phyloP scores from a whole-genome alignment of 1,139 yeast species.

The Saccharomyces pastorianus region DNA sequence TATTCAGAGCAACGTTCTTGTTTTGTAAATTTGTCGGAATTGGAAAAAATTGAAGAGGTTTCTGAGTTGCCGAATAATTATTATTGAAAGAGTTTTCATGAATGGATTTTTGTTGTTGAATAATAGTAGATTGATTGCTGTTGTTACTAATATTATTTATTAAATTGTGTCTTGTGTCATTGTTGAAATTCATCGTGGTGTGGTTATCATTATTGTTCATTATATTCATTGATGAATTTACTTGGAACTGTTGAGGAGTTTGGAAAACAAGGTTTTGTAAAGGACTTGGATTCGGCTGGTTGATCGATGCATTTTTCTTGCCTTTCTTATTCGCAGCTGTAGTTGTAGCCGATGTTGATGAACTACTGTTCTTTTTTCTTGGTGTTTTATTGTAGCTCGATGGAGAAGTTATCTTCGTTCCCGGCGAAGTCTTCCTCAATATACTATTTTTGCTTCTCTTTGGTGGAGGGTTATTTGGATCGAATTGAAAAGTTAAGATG shows the following conservation, averaged over 20 bases:
- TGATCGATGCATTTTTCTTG: constrained; percentile 5
- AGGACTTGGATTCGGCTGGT: constrained; percentile 29
- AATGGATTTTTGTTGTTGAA: constrained; percentile 15
- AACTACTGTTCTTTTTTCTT: constrained; percentile 20
- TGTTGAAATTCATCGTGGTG: constrained; percentile 5
- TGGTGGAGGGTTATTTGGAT: constrained; percentile 44
- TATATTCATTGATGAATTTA: constrained; percentile 4
- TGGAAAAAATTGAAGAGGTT: constrained; percentile 30
- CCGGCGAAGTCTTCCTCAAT: constrained; percentile 28
- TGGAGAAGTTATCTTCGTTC: constrained; percentile 25
- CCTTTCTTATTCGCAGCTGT: constrained; percentile 21
- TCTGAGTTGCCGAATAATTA: constrained; percentile 28
- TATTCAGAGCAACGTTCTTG: constrained; percentile 10
- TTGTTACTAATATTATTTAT: constrained; percentile 6
- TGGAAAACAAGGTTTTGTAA: constrained; percentile 28
- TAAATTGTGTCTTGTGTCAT: constrained; percentile 9
- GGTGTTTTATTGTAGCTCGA: constrained; percentile 32
- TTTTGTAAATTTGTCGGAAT: constrained; percentile 20
- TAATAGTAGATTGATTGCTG: background rate
- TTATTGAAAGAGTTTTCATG: constrained; percentile 5
- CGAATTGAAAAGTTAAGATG: constrained; percentile 42
- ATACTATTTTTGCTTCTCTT: constrained; percentile 38
- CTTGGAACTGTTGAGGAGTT: constrained; percentile 25
- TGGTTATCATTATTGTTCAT: constrained; percentile 8
- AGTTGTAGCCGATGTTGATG: constrained; percentile 9